Base-by-base conservation (phyloP, 1,284 basidiomycete genomes). In the Tylopilus sp. region DNA sequence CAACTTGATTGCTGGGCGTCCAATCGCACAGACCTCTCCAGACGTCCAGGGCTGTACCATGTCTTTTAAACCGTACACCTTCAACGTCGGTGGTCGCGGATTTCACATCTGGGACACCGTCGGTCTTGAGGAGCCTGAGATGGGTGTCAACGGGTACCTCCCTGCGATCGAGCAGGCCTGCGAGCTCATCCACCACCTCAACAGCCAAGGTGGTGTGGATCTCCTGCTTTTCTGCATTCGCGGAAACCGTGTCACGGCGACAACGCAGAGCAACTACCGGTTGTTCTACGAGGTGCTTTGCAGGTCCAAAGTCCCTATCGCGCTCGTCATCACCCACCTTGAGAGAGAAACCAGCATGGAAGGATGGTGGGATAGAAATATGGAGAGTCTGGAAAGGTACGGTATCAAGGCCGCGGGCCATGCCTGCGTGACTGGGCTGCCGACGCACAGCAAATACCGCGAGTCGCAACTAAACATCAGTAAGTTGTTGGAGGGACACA, bases 201-300 rank as follows among this genome's bases (percentile, higher is more conserved):
- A 72, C 0, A 53, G 13, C 8, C 57, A 57, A n/a, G 77, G 71
- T 1, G 81, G 81, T n/a, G 69, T 83, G 16, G 76, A 74, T 59
- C 76, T 84, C 9, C 69, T 83, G 4, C 70, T 84, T 2, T 82
- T 81, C 63, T 81, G 78, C 70, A 77, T 84, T 33, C 76, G 79
- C 15, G 80, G 75, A 19, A 69, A 75, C 26, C 72, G 81, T 39
- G 74, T 82, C 61, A 76, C 70, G 2, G 74, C 73, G 19, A 76
- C 75, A 6, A 66, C 71, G 54, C 74, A 79, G 57, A 71, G 71
- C 66, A 83, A 83, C 70, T 84, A 81, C 67, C 69, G 71, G 55
- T 61, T 83, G 49, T 83, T 84, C 65, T 72, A 68, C 18, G 73
- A 77, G 32, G 74, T 77, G 8, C 76, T 83, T 22, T 83, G 79